Evolutionary conservation across 1,284 basidiomycete species (phyloP), one percentile per base, ranked within the genome.

Genomic region (Gomphus bonarii): DNA sequence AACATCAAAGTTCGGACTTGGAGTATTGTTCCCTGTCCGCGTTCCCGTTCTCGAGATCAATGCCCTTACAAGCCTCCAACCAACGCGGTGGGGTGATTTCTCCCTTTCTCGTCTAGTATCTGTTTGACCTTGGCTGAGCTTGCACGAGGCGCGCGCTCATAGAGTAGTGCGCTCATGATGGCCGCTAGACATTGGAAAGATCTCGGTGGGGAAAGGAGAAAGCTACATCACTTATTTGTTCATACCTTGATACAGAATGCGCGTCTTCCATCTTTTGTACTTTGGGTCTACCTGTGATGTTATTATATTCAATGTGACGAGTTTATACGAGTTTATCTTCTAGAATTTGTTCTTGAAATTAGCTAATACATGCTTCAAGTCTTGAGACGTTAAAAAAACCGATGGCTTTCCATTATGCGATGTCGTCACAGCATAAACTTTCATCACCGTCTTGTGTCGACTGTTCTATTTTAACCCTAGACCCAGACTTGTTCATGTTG

Each of bases 1-100:
- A 85, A 89, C 86, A 81, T 68, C 80, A 85, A 86, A 89, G 87
- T 89, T 89, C 86, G 86, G 84, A 77, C 86, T 77, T 67, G 85
- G 82, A 83, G 79, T 79, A 77, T 78, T 81, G 81, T 78, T 87
- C 80, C 85, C 80, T 79, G 85, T 80, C 84, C 86, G 86, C 85
- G 86, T 89, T 89, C 86, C 86, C 85, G 87, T 89, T 84, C 80
- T 78, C 87, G 75, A 88, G 77, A 88, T 43, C 63, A 65, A 83
- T 36, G 57, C 57, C 25, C n/a, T 35, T 10, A 52, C 31, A 44
- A 22, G 36, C 50, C 38, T 20, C 36, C 33, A 35, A 43, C 42
- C 50, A 30, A 46, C 57, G 57, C 57, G 55, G 57, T 58, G 40
- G 57, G 50, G 57, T 53, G 57, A 25, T 38, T 40, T 58, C 42